Percentiles rank a stretch among this genome's conserved stretches.
These are phyloP conservation scores for Ganoderma boninense DNA, from an alignment of 1,284 basidiomycete genomes.

Conservation along the genomic window DNA sequence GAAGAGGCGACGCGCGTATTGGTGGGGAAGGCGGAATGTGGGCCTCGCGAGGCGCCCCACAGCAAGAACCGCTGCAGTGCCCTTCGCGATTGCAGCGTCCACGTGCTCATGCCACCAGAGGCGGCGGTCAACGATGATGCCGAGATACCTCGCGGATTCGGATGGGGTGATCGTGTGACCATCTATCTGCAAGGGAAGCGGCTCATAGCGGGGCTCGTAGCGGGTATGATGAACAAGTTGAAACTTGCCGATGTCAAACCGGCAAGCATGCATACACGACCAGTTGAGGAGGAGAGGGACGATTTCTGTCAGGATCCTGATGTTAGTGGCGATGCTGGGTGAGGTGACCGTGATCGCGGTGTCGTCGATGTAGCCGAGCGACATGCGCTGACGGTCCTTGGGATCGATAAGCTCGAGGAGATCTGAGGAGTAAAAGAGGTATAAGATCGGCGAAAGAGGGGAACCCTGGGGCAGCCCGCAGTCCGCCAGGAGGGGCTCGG, in stretches of 20 bases:
- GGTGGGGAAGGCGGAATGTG: too few species aligned
- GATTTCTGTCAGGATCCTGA: neutral
- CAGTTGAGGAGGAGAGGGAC: slow-evolving; percentile 4
- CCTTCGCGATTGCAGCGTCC: neutral
- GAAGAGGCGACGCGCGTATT: too few species aligned
- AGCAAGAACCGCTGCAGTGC: neutral
- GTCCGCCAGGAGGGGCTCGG: slow-evolving; percentile 2
- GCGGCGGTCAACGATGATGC: neutral
- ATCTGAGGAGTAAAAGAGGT: slow-evolving; percentile 20
- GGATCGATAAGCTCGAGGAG: slow-evolving; percentile 14
- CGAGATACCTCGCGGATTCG: slow-evolving; percentile 8
- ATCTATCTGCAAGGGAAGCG: slow-evolving; percentile 5
- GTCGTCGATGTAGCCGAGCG: slow-evolving; percentile 6
- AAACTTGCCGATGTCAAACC: slow-evolving; percentile 14
- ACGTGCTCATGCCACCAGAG: slow-evolving; percentile 19
- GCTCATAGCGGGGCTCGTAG: neutral
- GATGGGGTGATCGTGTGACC: neutral
- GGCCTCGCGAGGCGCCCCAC: too few species aligned
- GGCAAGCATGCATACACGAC: slow-evolving; percentile 14
- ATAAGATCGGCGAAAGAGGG: slow-evolving; percentile 1
- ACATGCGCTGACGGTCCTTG: neutral
- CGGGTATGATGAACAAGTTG: slow-evolving; percentile 7
- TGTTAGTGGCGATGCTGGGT: neutral
- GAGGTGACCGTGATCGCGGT: neutral
- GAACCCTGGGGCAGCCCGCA: slow-evolving; percentile 21